Evolutionary conservation across 306 rosid genomes (phyloP).

Genomic region (Castanea mollissima): DNA sequence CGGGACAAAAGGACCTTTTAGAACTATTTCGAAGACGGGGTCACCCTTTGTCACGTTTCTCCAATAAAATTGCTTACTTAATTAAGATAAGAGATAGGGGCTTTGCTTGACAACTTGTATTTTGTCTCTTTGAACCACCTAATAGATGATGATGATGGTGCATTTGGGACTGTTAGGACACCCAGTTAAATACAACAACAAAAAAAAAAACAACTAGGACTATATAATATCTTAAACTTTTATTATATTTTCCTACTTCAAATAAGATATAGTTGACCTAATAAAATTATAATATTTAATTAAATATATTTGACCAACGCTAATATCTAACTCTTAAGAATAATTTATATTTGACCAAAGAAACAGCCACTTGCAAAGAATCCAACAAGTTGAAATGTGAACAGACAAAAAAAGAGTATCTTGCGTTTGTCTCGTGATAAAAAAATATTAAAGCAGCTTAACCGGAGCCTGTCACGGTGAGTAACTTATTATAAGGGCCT

Average conservation of each 20-base stretch:
- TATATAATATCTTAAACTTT: no score
- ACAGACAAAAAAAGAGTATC: slow-evolving; percentile 12
- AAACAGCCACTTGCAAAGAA: not conserved
- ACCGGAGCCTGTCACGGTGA: slow-evolving; percentile 28
- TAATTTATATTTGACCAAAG: slow-evolving; percentile 23
- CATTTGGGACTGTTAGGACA: no score
- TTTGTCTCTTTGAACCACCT: not conserved
- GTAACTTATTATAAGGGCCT: not conserved
- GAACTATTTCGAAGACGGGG: not conserved
- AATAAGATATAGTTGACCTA: not conserved
- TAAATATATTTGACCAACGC: slow-evolving; percentile 38
- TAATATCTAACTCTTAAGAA: slow-evolving; percentile 17
- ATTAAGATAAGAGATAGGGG: not conserved
- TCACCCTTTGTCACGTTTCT: slow-evolving; percentile 1
- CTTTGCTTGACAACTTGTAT: slow-evolving; percentile 14
- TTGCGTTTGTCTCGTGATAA: slow-evolving; percentile 24
- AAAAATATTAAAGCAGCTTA: slow-evolving; percentile 7
- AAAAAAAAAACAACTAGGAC: no score
- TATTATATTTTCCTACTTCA: not conserved
- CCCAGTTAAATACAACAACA: not conserved
- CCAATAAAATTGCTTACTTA: not conserved
- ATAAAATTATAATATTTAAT: not conserved
- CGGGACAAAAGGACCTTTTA: slow-evolving; percentile 2
- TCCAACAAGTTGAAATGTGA: not conserved
- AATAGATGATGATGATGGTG: not conserved